These are phyloP conservation scores for Candida quercuum DNA, from an alignment of 805 yeast species.

Conservation along the genomic window DNA sequence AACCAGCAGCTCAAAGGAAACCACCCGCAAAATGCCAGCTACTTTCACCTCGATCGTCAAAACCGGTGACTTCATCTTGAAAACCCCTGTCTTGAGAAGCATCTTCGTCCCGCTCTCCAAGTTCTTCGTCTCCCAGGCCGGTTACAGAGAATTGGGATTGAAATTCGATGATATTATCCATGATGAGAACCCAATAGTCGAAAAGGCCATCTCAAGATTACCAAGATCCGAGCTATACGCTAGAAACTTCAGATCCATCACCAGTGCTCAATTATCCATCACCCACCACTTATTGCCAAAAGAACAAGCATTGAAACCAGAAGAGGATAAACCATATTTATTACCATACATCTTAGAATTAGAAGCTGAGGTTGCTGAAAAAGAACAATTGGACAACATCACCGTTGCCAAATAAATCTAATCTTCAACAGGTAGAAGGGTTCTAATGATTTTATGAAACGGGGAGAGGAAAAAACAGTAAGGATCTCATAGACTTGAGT, in stretches of 20 bases:
- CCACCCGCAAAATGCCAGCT: not conserved
- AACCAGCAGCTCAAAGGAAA: not conserved
- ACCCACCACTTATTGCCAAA: constrained; percentile 83
- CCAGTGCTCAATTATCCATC: constrained; percentile 85
- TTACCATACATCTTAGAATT: constrained; percentile 89
- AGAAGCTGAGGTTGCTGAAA: constrained; percentile 87
- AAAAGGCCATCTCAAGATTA: constrained; percentile 83
- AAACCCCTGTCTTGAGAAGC: constrained; percentile 72
- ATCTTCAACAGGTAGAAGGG: no score
- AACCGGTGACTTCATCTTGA: constrained; percentile 72
- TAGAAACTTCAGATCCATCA: constrained; percentile 85
- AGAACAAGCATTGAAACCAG: constrained; percentile 69
- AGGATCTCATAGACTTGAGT: not conserved
- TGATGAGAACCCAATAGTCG: constrained; percentile 84
- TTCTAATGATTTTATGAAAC: not conserved
- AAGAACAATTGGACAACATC: constrained; percentile 81
- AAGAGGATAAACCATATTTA: constrained; percentile 78
- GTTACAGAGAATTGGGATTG: constrained; percentile 93
- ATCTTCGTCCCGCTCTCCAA: constrained; percentile 77
- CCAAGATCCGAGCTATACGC: constrained; percentile 82
- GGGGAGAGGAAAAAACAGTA: no score
- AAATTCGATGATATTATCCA: constrained; percentile 81
- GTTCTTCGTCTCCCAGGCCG: constrained; percentile 66
- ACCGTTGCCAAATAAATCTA: constrained; percentile 15
- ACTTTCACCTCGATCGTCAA: constrained; percentile 62